These are phyloP conservation scores for Cochlearia excelsa DNA, from an alignment of 345 rosid species.

Conservation along the genomic window DNA sequence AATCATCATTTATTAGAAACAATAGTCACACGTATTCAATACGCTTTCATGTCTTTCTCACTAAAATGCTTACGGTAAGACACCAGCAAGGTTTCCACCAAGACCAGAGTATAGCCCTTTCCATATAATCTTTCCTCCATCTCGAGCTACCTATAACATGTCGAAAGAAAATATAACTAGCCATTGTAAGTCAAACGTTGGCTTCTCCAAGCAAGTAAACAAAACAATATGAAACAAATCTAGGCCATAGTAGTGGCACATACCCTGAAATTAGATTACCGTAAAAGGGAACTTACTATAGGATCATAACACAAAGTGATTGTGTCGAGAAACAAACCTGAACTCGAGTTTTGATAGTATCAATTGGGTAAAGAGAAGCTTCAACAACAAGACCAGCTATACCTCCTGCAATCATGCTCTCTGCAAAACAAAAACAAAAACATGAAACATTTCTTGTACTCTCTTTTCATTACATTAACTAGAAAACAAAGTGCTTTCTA, in stretches of 20 bases:
- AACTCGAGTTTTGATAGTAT: conserved; percentile 80
- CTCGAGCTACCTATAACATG: conserved; percentile 54
- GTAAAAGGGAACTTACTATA: not conserved
- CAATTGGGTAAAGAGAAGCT: conserved; percentile 80
- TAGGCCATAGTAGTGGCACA: not conserved
- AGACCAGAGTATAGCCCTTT: conserved; percentile 84
- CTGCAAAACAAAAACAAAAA: conserved; percentile 37
- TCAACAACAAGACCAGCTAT: conserved; percentile 79
- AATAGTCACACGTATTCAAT: not conserved
- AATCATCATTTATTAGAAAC: conserved; percentile 20
- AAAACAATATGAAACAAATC: not conserved
- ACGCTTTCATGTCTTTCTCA: not conserved
- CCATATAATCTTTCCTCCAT: conserved; percentile 60
- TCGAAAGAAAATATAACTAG: not conserved
- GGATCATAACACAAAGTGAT: not conserved
- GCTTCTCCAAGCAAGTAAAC: not conserved
- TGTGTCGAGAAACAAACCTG: conserved; percentile 43
- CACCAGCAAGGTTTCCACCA: conserved; percentile 82
- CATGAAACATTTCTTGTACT: not conserved
- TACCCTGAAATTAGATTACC: not conserved
- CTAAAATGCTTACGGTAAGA: conserved; percentile 63
- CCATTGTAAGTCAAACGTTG: not conserved
- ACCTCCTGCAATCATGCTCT: conserved; percentile 71
- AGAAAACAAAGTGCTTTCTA: not conserved
- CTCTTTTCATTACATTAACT: not conserved